These are phyloP conservation scores for Nepenthes mirabilis DNA, from an alignment of 148 eudicot genomes.

Conservation along the genomic window DNA sequence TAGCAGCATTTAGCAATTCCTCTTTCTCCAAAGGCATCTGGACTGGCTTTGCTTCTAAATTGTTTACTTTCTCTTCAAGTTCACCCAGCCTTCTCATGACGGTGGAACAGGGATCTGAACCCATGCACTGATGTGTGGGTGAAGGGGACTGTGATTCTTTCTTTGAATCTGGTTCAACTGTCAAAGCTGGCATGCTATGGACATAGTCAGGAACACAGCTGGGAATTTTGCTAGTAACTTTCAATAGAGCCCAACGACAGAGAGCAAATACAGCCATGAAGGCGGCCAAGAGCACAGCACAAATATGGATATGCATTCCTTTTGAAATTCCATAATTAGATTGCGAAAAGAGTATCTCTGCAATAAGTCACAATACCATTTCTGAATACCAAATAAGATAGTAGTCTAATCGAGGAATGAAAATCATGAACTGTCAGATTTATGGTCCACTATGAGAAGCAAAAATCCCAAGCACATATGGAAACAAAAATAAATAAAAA, in stretches of 20 bases:
- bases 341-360: not conserved
- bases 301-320: constrained; percentile 2
- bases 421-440: too few relatives aligned
- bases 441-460: too few relatives aligned
- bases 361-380: not conserved
- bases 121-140: not conserved
- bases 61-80: constrained; percentile 6
- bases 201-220: constrained; percentile 2
- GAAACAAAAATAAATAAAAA: too few relatives aligned
- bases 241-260: not conserved
- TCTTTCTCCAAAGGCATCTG: constrained; percentile 11
- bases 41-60: not conserved
- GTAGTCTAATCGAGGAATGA: not conserved
- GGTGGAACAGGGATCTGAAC: constrained; percentile 1
- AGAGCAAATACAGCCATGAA: constrained; percentile 1
- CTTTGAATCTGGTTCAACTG: constrained; percentile 4
- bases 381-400: not conserved
- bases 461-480: too few relatives aligned
- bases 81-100: constrained; percentile 11
- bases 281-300: constrained; percentile 6
- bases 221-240: not conserved
- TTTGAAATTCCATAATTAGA: not conserved
- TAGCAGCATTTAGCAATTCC: constrained; percentile 9
- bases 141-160: constrained; percentile 6
- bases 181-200: constrained; percentile 1